Conservation (phyloP, 371 early-diverging fungal species). For the Mucor plumbeus region DNA sequence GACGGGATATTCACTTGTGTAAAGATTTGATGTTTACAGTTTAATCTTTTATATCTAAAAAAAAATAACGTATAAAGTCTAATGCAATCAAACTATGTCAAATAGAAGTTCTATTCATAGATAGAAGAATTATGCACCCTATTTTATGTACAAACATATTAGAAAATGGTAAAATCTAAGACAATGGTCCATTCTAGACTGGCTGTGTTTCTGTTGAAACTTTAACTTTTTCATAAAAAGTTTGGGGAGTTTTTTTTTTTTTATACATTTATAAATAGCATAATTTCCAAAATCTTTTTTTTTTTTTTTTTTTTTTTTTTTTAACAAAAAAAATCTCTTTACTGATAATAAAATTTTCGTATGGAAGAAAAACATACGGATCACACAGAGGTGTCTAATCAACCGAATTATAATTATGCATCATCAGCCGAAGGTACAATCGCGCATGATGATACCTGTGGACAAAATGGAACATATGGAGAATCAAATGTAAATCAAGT, state of each 20-base stretch:
- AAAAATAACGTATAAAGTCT: no score
- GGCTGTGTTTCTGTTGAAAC: not conserved
- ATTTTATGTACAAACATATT: no score
- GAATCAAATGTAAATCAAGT: slow-evolving; percentile 49
- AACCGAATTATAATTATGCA: slow-evolving; percentile 1
- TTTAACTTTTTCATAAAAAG: not conserved
- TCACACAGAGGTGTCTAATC: not conserved
- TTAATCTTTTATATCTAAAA: no score
- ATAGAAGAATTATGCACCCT: not conserved
- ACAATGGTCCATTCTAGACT: not conserved
- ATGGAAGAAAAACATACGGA: not conserved
- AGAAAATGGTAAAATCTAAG: not conserved
- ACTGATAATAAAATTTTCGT: not conserved
- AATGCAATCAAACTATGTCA: not conserved
- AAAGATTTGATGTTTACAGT: no score
- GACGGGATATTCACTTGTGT: no score
- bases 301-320: not conserved
- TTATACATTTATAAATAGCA: not conserved
- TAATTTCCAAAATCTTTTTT: not conserved
- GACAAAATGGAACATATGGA: slow-evolving; percentile 29
- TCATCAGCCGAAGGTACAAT: not conserved
- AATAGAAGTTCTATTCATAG: not conserved
- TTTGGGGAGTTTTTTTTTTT: no score
- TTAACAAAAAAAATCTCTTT: no score
- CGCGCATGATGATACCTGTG: not conserved